These are phyloP conservation scores for Rhodocollybia butyracea DNA, from an alignment of 768 basidiomycete genomes.

Conservation along the genomic window DNA sequence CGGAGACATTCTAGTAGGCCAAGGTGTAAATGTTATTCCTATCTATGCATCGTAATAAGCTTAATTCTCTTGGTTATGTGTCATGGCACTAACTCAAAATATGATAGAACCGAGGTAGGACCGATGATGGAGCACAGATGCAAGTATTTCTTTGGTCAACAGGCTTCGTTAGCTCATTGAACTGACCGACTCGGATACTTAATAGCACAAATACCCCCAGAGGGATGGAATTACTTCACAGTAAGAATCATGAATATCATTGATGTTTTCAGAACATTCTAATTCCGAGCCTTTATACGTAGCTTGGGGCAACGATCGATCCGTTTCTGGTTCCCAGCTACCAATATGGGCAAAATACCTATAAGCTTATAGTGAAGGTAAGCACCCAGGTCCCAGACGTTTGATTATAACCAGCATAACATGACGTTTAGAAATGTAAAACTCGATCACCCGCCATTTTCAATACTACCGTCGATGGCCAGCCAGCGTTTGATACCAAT, in stretches of 20 bases:
- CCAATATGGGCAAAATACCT: neutral
- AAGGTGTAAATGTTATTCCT: no score
- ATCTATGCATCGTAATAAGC: neutral
- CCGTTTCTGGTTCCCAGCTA: neutral
- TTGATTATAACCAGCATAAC: neutral
- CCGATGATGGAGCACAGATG: neutral
- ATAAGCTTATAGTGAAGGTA: neutral
- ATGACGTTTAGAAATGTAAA: neutral
- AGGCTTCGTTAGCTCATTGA: neutral
- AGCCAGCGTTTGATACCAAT: no score
- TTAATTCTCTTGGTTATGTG: neutral
- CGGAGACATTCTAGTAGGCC: neutral
- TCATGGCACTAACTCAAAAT: no score
- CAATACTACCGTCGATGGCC: no score
- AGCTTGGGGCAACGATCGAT: neutral
- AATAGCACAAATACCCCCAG: neutral
- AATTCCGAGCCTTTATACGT: neutral
- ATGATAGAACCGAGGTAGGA: no score
- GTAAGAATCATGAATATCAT: neutral
- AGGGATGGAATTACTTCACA: neutral
- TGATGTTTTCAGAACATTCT: neutral
- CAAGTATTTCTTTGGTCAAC: neutral
- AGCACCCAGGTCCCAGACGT: neutral
- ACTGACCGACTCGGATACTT: neutral
- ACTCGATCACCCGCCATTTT: constrained; percentile 12